A percentile compares a stretch with the other conserved stretches of the same genome.
These are phyloP conservation scores for Septoria petroselini DNA, from an alignment of 2,329 filamentous ascomycete genomes.

Conservation along the genomic window DNA sequence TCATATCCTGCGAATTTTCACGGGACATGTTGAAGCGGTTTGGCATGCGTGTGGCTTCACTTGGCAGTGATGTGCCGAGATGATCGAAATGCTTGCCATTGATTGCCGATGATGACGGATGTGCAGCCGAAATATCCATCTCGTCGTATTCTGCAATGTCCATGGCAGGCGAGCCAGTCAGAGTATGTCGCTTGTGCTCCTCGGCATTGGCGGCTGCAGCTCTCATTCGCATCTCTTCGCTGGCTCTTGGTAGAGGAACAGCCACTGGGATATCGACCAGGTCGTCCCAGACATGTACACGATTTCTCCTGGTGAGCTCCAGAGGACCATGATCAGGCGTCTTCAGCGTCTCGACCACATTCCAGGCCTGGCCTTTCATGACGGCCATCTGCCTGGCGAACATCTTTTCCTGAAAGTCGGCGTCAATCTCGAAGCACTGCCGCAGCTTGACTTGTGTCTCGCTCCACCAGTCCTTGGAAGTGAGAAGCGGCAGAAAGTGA, in stretches of 20 bases:
- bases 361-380: slow-evolving; percentile 99
- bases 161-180: slow-evolving; percentile 23
- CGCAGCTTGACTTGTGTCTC: slow-evolving; percentile 86
- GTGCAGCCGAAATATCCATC: slow-evolving; percentile 80
- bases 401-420: slow-evolving; percentile 98
- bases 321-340: slow-evolving; percentile 86
- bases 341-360: slow-evolving; percentile 96
- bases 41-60: slow-evolving; percentile 34
- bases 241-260: slow-evolving; percentile 80
- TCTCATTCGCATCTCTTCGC: slow-evolving; percentile 73
- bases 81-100: slow-evolving; percentile 68
- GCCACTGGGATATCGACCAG: slow-evolving; percentile 93
- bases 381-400: slow-evolving; percentile 97
- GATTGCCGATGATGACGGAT: slow-evolving; percentile 52
- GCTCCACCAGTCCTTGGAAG: slow-evolving; percentile 94
- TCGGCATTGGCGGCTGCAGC: slow-evolving; percentile 37
- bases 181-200: slow-evolving; percentile 13
- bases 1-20: slow-evolving; percentile 44
- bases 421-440: slow-evolving; percentile 83
- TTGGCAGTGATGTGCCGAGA: slow-evolving; percentile 37
- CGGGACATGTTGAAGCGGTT: slow-evolving; percentile 51
- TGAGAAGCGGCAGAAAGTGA: slow-evolving; percentile 93
- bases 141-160: slow-evolving; percentile 50
- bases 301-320: slow-evolving; percentile 82
- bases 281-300: slow-evolving; percentile 98